Conservation (phyloP, 768 basidiomycete species). For the Suillus paluster region DNA sequence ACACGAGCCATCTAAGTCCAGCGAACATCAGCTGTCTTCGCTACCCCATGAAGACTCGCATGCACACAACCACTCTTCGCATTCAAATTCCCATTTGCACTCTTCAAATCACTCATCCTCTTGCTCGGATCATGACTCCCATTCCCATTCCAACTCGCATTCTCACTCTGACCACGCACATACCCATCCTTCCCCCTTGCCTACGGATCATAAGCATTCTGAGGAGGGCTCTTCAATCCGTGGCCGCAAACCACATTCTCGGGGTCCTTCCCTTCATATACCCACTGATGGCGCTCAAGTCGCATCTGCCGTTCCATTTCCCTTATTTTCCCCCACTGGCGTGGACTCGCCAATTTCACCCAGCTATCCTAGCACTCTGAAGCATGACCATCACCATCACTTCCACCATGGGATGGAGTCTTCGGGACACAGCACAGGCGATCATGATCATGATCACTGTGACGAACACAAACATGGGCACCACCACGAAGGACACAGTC, state of each 20-base stretch:
- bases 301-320: constrained; percentile 30
- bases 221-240: constrained; percentile 23
- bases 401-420: constrained; percentile 24
- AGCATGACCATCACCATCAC: constrained; percentile 49
- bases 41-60: constrained; percentile 29
- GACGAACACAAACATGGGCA: constrained; percentile 58
- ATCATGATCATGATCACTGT: constrained; percentile 53
- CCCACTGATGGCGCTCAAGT: constrained; percentile 27
- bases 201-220: constrained; percentile 5
- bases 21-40: constrained; percentile 28
- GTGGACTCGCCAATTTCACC: constrained; percentile 65
- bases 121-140: constrained; percentile 29
- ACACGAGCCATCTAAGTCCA: constrained; percentile 15
- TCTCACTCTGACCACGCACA: constrained; percentile 23
- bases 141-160: constrained; percentile 19
- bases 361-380: constrained; percentile 55
- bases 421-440: constrained; percentile 17
- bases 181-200: constrained; percentile 12
- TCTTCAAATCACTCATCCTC: constrained; percentile 25
- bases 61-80: constrained; percentile 21
- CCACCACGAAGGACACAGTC: constrained; percentile 84
- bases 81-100: constrained; percentile 34
- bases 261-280: constrained; percentile 45
- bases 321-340: constrained; percentile 25
- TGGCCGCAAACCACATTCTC: constrained; percentile 42